Base-by-base conservation (phyloP, 2,329 filamentous ascomycete genomes). In the Aquanectria penicillioides region DNA sequence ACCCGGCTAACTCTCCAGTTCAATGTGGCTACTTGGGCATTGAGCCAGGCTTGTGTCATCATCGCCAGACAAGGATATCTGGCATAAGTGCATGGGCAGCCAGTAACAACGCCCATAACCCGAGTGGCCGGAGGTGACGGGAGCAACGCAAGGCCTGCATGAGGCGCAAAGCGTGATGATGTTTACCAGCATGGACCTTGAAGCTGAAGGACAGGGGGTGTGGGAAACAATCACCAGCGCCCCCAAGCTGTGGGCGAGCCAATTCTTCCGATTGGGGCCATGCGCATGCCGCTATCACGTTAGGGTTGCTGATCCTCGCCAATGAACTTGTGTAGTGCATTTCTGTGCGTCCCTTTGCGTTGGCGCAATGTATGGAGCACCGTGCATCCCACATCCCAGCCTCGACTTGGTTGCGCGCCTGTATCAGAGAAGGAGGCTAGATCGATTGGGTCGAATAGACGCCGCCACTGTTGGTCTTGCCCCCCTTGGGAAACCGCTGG, bases 391-490 rank as follows among this genome's bases (percentile, higher is more conserved):
- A 17, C 33, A 31, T 22, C 26, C n/a, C 11, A 20, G 22, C 46
- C 20, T 13, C n/a, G n/a, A n/a, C 44, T 50, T 55, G 43, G 49
- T 28, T 58, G 59, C 67, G 69, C 69, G 69, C 52, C 59, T 70
- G 67, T 56, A 40, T 46, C 15, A 57, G 47, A 40, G 41, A 40
- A 17, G 31, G 55, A 44, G 51, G 25, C 13, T 25, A 13, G 26
- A 33, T 65, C 62, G 65, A 74, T 71, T 73, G 70, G 72, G 41
- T 62, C 57, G 62, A 72, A 72, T 73, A 73, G 66, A 68, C 71
- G 71, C 71, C 69, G 54, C 59, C 57, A 46, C 52, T 59, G 52
- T 62, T 52, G 38, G 52, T 36, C 53, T 41, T 25, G 50, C 41
- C 43, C 28, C 34, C 38, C 25, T 44, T 51, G 41, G 38, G 57